Conservation (phyloP, 352 stramenopile species). For the Albugo laibachii region DNA sequence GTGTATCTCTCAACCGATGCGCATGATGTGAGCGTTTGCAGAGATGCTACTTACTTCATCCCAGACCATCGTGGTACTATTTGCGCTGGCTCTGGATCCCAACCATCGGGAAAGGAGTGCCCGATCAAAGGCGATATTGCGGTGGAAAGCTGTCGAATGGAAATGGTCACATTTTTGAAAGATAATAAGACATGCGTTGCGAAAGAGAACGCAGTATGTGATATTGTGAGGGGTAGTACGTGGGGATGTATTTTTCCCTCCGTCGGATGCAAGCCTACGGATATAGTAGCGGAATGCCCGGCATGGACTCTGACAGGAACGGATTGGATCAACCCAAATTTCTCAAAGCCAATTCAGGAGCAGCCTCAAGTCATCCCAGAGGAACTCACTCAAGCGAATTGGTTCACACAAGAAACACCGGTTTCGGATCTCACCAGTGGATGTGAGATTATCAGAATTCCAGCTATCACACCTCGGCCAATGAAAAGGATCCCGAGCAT, state of each 20-base stretch:
- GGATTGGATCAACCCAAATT: background rate
- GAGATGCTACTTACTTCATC: slow-evolving; percentile 21
- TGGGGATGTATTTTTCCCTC: slow-evolving; percentile 26
- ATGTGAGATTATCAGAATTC: background rate
- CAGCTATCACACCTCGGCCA: no score
- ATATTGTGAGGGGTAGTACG: slow-evolving; percentile 12
- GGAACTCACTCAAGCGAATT: background rate
- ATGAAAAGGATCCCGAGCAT: no score
- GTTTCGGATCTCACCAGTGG: background rate
- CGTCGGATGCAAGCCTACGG: slow-evolving; percentile 8
- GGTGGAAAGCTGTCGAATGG: slow-evolving; percentile 15
- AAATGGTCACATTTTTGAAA: slow-evolving; percentile 14
- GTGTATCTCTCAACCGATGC: no score
- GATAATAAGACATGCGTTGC: slow-evolving; percentile 11
- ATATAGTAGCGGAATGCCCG: background rate
- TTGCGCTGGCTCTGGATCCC: slow-evolving; percentile 15
- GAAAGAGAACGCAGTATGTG: slow-evolving; percentile 18
- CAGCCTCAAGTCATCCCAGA: slow-evolving; percentile 1
- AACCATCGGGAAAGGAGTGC: slow-evolving; percentile 13
- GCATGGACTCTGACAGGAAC: background rate
- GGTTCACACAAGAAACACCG: slow-evolving; percentile 2
- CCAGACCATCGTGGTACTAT: slow-evolving; percentile 8
- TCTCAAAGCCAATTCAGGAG: background rate
- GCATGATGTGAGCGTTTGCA: slow-evolving; percentile 18
- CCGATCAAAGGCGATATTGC: slow-evolving; percentile 15